Evolutionary conservation across 164 flowering plant genomes (phyloP).

Genomic region (Saururus chinensis): DNA sequence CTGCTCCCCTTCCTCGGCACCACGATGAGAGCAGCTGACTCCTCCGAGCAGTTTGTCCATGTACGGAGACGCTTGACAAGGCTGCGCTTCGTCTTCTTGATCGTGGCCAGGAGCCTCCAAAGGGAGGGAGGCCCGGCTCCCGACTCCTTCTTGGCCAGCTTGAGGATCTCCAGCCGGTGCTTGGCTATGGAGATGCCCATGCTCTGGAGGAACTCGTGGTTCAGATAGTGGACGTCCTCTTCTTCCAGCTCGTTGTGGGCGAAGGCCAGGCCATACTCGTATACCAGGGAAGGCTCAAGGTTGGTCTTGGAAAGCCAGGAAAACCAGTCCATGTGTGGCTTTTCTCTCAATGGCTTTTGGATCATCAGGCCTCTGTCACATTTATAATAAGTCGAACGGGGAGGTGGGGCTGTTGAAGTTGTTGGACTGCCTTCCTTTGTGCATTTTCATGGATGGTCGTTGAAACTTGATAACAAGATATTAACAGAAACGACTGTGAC

Average conservation of each 20-base stretch:
- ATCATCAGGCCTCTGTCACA: neutral
- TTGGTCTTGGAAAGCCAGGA: slow-evolving; percentile 60
- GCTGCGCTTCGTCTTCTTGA: slow-evolving; percentile 41
- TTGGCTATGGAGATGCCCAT: slow-evolving; percentile 76
- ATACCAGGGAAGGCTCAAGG: slow-evolving; percentile 45
- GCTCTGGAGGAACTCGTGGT: slow-evolving; percentile 81
- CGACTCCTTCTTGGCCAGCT: slow-evolving; percentile 50
- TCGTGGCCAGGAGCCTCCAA: slow-evolving; percentile 33
- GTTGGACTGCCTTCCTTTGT: neutral
- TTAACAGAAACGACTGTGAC: neutral
- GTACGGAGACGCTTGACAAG: slow-evolving; percentile 29
- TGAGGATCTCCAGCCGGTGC: slow-evolving; percentile 79
- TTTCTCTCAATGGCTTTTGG: neutral
- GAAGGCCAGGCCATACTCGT: slow-evolving; percentile 56
- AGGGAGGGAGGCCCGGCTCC: slow-evolving; percentile 24
- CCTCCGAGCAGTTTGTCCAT: slow-evolving; percentile 30
- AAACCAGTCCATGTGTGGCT: slow-evolving; percentile 64
- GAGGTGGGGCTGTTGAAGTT: neutral
- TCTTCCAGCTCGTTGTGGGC: slow-evolving; percentile 56
- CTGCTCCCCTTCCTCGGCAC: slow-evolving; percentile 25
- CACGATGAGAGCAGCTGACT: slow-evolving; percentile 43
- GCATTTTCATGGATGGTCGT: neutral
- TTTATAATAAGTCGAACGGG: neutral
- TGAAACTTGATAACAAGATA: neutral
- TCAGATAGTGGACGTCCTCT: slow-evolving; percentile 57